These are phyloP conservation scores for Dacryopinax spathularia DNA, from an alignment of 768 basidiomycete genomes.

Conservation along the genomic window DNA sequence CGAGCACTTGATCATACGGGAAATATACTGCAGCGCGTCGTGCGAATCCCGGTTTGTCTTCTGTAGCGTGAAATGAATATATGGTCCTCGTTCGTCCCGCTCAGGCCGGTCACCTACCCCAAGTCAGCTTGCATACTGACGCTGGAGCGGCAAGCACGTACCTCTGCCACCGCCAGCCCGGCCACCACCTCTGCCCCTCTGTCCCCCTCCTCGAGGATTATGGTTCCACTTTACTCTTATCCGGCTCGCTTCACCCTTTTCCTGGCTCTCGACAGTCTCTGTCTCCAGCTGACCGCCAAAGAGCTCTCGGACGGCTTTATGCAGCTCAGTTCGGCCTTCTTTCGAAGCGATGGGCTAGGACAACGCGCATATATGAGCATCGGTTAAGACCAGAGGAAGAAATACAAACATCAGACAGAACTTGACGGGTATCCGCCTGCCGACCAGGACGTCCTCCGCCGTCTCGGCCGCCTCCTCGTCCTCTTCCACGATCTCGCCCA, in stretches of 20 bases:
- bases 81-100: slow-evolving; percentile 33
- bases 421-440: slow-evolving; percentile 54
- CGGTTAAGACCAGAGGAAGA: slow-evolving; percentile 5
- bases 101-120: neutral
- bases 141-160: slow-evolving; percentile 4
- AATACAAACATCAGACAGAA: slow-evolving; percentile 65
- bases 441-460: slow-evolving; percentile 31
- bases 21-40: slow-evolving; percentile 71
- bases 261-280: slow-evolving; percentile 36
- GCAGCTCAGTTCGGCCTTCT: slow-evolving; percentile 63
- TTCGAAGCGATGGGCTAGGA: slow-evolving; percentile 71
- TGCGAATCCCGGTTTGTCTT: slow-evolving; percentile 97
- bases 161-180: slow-evolving; percentile 31
- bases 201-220: neutral
- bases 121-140: slow-evolving; percentile 3
- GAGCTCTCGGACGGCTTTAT: slow-evolving; percentile 61
- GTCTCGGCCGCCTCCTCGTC: slow-evolving; percentile 29
- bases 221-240: slow-evolving; percentile 66
- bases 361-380: slow-evolving; percentile 13
- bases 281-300: slow-evolving; percentile 77
- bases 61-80: slow-evolving; percentile 90
- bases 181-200: slow-evolving; percentile 36
- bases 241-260: slow-evolving; percentile 51
- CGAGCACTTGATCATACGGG: slow-evolving; percentile 60
- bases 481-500: slow-evolving; percentile 24